A percentile compares a stretch with the other conserved stretches of the same genome.
phyloP scores from a whole-genome alignment of 768 basidiomycete species.

The Kwoniella sp. region DNA sequence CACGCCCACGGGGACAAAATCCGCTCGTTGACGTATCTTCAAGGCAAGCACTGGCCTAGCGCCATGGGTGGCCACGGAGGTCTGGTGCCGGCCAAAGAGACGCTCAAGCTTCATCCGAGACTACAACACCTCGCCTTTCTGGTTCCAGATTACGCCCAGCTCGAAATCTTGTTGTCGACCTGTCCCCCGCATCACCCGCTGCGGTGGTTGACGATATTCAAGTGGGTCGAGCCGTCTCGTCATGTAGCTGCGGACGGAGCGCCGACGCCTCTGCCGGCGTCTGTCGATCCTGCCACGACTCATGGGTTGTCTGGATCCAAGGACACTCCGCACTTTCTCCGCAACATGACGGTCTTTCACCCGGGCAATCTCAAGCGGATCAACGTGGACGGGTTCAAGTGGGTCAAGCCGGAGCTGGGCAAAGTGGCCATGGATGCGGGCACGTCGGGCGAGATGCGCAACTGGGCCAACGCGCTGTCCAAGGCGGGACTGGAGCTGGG shows the following conservation, averaged over 20 bases:
- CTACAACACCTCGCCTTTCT: slow-evolving; percentile 29
- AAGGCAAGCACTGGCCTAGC: slow-evolving; percentile 28
- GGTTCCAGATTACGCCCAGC: slow-evolving; percentile 20
- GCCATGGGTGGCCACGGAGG: not conserved
- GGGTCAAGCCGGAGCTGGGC: slow-evolving; percentile 34
- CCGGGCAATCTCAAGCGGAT: slow-evolving; percentile 22
- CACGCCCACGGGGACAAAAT: slow-evolving; percentile 35
- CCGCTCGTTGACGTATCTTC: slow-evolving; percentile 35
- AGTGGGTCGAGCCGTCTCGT: slow-evolving; percentile 24
- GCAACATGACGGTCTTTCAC: not conserved
- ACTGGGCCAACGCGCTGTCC: slow-evolving; percentile 24
- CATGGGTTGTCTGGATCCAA: not conserved
- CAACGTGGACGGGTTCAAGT: slow-evolving; percentile 37
- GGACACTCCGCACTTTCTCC: slow-evolving; percentile 14
- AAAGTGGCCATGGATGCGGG: slow-evolving; percentile 40
- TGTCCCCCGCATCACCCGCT: slow-evolving; percentile 26
- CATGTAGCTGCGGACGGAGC: not conserved
- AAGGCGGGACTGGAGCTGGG: slow-evolving; percentile 23
- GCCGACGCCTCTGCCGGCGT: not conserved
- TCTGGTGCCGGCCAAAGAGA: slow-evolving; percentile 21
- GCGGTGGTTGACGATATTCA: slow-evolving; percentile 26
- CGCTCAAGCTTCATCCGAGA: slow-evolving; percentile 30
- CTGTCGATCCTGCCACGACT: not conserved
- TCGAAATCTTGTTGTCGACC: slow-evolving; percentile 4
- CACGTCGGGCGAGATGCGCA: slow-evolving; percentile 37